A percentile compares a stretch with the other conserved stretches of the same genome.
phyloP scores from a whole-genome alignment of 2,329 filamentous ascomycete species.

The Fusarium pininemorale region DNA sequence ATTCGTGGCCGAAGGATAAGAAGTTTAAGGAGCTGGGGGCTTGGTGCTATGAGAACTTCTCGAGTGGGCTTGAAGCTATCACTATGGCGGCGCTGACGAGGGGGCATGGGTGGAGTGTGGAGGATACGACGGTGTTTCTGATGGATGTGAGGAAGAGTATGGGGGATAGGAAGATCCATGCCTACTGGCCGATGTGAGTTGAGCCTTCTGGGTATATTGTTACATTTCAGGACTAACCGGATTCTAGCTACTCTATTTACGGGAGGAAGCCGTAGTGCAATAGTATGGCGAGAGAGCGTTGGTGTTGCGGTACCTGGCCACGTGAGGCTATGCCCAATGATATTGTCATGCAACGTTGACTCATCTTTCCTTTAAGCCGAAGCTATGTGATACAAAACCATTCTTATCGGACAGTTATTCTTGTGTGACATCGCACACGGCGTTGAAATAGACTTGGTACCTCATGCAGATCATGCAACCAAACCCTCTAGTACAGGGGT shows the following conservation, averaged over 20 bases:
- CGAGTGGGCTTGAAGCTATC: not conserved
- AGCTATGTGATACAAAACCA: not conserved
- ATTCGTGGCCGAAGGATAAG: not conserved
- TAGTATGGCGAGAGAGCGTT: not conserved
- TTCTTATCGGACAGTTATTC: not conserved
- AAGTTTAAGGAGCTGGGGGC: not conserved
- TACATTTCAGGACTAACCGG: not conserved
- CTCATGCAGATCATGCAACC: not conserved
- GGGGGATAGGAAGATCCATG: not conserved
- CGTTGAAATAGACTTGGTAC: conserved; percentile 4
- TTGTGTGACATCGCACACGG: not conserved
- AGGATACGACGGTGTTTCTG: not conserved
- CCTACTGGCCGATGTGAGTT: not conserved
- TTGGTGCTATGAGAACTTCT: not conserved
- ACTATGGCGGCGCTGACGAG: not conserved
- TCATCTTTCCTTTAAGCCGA: not conserved
- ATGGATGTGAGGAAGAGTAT: not conserved
- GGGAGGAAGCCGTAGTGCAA: not conserved
- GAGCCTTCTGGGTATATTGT: rapidly evolving
- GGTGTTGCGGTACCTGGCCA: not conserved
- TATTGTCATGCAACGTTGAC: not conserved
- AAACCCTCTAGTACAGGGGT: not conserved
- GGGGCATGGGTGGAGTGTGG: not conserved
- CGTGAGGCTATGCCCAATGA: rapidly evolving
- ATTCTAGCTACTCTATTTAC: not conserved